Base-by-base conservation (phyloP, 2,329 filamentous ascomycete species). In the Xylaria sp. region DNA sequence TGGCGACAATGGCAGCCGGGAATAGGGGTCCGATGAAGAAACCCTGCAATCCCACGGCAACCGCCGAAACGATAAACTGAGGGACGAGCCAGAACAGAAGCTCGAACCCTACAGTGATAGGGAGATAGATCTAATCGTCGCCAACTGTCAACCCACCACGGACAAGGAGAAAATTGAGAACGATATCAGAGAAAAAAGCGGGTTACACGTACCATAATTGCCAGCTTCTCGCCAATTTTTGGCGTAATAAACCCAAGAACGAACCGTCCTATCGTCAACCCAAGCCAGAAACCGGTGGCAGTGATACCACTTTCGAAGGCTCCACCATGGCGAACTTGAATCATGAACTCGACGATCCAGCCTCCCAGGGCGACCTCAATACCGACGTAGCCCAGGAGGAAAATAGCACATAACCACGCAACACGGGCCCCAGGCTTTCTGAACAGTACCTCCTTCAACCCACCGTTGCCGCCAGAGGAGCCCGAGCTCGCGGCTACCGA, bases 291-390 rank as follows among this genome's bases (percentile, higher is more conserved):
- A 0, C 92, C 92, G 1, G 92, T 94, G 0, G 90, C 90, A 0
- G 89, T 89, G 84, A 95, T 91, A 10, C 92, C 92, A 32, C 89
- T 89, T 0, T 88, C 87, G 73, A 94, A 94, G 0, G 88, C 81
- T 3, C 82, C 85, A 0, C 89, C 92, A n/a, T 89, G 80, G 6
- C 93, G 87, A 6, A 94, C 90, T 41, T 89, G 86, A 32, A 93
- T 89, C 92, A 96, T 95, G 79, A 96, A 95, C 5, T 90, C 89
- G 62, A 94, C 91, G 66, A 96, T 92, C 93, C 93, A 96, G 5
- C 93, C 93, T 23, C 92, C 91, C 0, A 94, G 85, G 0, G 90
- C 89, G 54, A 92, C 91, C 78, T 96, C 92, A 1, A 90, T 84
- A 8, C 93, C 93, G 0, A 94, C 90, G 75, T 95, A 95, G 39